A percentile compares a stretch with the other conserved stretches of the same genome.
Evolutionary conservation across 164 flowering plant genomes (phyloP).

Genomic region (Tetrastigma voinierianum): DNA sequence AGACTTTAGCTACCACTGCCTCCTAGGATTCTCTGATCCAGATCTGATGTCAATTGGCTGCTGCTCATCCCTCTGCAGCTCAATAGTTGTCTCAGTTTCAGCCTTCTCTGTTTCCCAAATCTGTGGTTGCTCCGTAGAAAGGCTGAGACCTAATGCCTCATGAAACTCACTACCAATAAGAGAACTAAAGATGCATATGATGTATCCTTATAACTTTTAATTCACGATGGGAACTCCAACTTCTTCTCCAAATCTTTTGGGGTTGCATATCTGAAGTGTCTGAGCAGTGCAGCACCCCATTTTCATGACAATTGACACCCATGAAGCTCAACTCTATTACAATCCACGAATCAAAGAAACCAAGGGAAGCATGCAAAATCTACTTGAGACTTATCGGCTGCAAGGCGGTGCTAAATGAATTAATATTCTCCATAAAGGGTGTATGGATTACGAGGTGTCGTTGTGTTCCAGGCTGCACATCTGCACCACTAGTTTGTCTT

Average conservation of each 20-base stretch:
- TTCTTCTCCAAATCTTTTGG: slow-evolving; percentile 15
- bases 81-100: slow-evolving; percentile 25
- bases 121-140: slow-evolving; percentile 25
- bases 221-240: slow-evolving; percentile 18
- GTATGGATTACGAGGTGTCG: slow-evolving; percentile 11
- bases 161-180: slow-evolving; percentile 62
- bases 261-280: slow-evolving; percentile 28
- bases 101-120: slow-evolving; percentile 30
- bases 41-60: slow-evolving; percentile 16
- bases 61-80: slow-evolving; percentile 31
- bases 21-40: no score
- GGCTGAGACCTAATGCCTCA: slow-evolving; percentile 71
- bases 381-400: slow-evolving; percentile 18
- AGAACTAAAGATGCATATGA: slow-evolving; percentile 30
- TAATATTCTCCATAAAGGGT: slow-evolving; percentile 11
- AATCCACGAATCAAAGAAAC: slow-evolving; percentile 14
- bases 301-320: slow-evolving; percentile 11
- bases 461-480: slow-evolving; percentile 14
- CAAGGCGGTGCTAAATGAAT: slow-evolving; percentile 18
- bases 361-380: slow-evolving; percentile 19
- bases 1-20: slow-evolving; percentile 47
- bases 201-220: slow-evolving; percentile 21
- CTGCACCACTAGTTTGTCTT: slow-evolving; percentile 17
- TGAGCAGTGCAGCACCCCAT: slow-evolving; percentile 14
- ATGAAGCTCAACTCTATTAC: slow-evolving; percentile 19